Evolutionary conservation across 305 asterid genomes (phyloP), one percentile per base, ranked within the genome.

Genomic region (Plantago coronopus): DNA sequence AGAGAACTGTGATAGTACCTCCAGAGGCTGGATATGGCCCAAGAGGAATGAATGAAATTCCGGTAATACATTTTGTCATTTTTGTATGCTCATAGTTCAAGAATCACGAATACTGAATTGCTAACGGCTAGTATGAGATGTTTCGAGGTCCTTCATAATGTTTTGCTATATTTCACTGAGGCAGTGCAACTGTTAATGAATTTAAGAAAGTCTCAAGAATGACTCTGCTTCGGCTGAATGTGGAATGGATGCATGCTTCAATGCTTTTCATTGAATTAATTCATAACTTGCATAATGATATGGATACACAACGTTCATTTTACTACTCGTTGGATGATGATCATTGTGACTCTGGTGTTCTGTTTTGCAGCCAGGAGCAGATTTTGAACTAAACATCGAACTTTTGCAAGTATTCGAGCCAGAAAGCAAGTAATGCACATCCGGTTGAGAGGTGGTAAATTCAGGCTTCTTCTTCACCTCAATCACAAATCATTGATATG

Each of bases 1-100:
- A 91, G 98, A 83, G 98, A 74, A 88, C 86, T 13, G 98, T 84
- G 72, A 80, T 91, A 16, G 82, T 91, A 68, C 85, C 95, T 61
- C 91, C 96, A 0, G 98, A 86, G 62, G 90, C 85, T 46, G 98
- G 96, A 16, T 91, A 84, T 62, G 96, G 95, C 23, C 71, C 82
- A 21, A 86, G 45, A 66, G 96, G 98, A 67, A 88, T 91, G 95
- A 86, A 83, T 55, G 98, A 91, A 75, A 91, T 91, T 29, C 96
- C 98, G 81, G 96, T 91, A 88, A 62, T 34, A 49, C 53, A 57
- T 69, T 38, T 50, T 55, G 29, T 49, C 17, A 29, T 34, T 46
- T 48, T 20, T 29, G 34, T 44, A 42, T 7, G 45, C 20, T 25
- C 14, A 20, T 19, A 9, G 25, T 10, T 48, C 4, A 19, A 20